These are phyloP conservation scores for Arabis alpina DNA, from an alignment of 345 rosid genomes.

Conservation along the genomic window DNA sequence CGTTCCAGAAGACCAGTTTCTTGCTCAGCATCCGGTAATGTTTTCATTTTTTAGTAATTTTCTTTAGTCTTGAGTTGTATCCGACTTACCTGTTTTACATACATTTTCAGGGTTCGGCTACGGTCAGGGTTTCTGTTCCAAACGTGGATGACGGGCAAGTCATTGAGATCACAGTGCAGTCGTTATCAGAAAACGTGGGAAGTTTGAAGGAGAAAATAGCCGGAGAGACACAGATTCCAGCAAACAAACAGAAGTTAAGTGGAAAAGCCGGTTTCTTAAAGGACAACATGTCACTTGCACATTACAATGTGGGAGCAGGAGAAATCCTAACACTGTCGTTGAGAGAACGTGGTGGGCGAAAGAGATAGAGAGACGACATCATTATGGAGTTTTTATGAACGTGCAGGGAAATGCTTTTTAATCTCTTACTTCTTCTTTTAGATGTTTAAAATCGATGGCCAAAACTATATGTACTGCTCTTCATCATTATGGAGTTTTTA, in stretches of 20 bases:
- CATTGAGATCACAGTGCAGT: constrained; percentile 72
- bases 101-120: constrained; percentile 59
- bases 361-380: constrained; percentile 54
- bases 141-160: constrained; percentile 70
- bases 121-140: constrained; percentile 69
- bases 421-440: constrained; percentile 29
- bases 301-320: constrained; percentile 76
- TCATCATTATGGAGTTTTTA: constrained; percentile 19
- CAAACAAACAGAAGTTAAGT: constrained; percentile 89
- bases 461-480: constrained; percentile 34
- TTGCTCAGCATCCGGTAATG: constrained; percentile 80
- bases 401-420: constrained; percentile 34
- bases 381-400: too few relatives aligned
- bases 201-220: constrained; percentile 95
- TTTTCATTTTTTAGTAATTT: too few relatives aligned
- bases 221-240: constrained; percentile 79
- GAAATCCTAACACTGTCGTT: constrained; percentile 64
- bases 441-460: constrained; percentile 26
- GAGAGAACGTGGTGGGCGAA: constrained; percentile 91
- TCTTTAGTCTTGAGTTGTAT: background rate
- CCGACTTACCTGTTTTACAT: background rate
- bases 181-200: constrained; percentile 73
- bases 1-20: constrained; percentile 78
- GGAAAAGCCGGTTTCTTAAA: constrained; percentile 89
- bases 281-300: constrained; percentile 86